Percentiles rank a stretch among this genome's conserved stretches.
Conservation (phyloP, 768 basidiomycete species). For the Candolleomyces aberdarensis region DNA sequence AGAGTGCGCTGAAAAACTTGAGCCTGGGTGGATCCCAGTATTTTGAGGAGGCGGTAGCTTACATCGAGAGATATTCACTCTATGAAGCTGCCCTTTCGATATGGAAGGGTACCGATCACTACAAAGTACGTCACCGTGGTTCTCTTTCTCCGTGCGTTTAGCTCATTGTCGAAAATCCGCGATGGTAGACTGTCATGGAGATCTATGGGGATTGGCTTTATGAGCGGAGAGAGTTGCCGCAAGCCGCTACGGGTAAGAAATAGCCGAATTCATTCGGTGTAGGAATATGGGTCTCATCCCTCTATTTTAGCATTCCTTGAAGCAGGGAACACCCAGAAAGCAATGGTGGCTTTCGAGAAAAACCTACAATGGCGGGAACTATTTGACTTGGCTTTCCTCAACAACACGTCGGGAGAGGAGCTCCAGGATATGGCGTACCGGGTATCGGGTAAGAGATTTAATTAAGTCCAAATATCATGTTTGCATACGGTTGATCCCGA, state of each 20-base stretch:
- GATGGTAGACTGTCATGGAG: conserved; percentile 58
- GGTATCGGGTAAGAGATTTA: conserved; percentile 61
- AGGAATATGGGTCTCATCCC: conserved; percentile 4
- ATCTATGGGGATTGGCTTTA: conserved; percentile 87
- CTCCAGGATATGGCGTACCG: conserved; percentile 67
- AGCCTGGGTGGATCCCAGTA: conserved; percentile 62
- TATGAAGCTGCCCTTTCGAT: conserved; percentile 71
- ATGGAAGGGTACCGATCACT: conserved; percentile 65
- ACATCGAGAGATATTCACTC: conserved; percentile 75
- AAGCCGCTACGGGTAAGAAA: conserved; percentile 74
- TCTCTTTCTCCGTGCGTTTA: neutral
- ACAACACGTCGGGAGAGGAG: conserved; percentile 50
- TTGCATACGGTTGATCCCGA: conserved; percentile 6
- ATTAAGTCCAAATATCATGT: neutral
- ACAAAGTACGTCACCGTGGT: conserved; percentile 44
- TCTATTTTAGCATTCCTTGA: conserved; percentile 63
- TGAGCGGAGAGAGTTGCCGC: conserved; percentile 76
- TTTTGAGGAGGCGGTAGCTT: conserved; percentile 78
- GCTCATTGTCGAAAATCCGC: neutral
- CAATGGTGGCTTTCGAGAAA: conserved; percentile 86
- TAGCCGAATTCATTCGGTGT: neutral
- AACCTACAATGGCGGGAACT: conserved; percentile 89
- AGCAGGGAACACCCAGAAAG: conserved; percentile 60
- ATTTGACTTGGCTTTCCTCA: conserved; percentile 70
- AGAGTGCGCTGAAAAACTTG: conserved; percentile 73